phyloP scores from a whole-genome alignment of 768 basidiomycete species.

The Mycena capillaripes region DNA sequence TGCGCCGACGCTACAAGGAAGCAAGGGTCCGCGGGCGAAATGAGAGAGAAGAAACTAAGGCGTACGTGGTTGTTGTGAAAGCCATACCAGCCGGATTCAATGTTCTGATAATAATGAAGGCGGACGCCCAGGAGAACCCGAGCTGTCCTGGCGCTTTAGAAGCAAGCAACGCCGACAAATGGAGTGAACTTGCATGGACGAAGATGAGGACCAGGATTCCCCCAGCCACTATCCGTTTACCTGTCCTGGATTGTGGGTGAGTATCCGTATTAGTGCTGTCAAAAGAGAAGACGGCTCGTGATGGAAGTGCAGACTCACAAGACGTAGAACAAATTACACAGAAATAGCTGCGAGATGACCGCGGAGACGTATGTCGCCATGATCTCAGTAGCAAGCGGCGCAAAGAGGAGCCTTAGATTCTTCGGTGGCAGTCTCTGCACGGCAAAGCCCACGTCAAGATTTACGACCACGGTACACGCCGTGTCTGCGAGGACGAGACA shows the following conservation, averaged over 20 bases:
- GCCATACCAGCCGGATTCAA: not conserved
- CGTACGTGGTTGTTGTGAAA: constrained; percentile 1
- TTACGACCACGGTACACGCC: not conserved
- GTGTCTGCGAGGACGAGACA: constrained; percentile 12
- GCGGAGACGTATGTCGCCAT: constrained; percentile 3
- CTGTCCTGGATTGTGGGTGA: not conserved
- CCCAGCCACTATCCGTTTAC: not conserved
- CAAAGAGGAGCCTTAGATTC: not conserved
- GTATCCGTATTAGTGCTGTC: too few species aligned
- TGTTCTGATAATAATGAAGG: not conserved
- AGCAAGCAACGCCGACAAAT: not conserved
- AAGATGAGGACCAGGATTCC: not conserved
- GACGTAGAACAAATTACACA: constrained; percentile 6
- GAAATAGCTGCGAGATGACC: constrained; percentile 5
- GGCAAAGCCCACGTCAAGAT: not conserved
- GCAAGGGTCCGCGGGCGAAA: not conserved
- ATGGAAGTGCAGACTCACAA: not conserved
- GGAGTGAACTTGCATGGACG: not conserved
- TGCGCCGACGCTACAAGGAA: constrained; percentile 5
- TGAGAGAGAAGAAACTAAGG: not conserved
- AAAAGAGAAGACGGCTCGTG: not conserved
- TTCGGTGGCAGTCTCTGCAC: not conserved
- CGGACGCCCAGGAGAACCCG: constrained; percentile 7
- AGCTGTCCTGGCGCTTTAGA: not conserved
- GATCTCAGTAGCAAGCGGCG: not conserved